A percentile compares a stretch with the other conserved stretches of the same genome.
Conservation (phyloP, 352 stramenopile genomes). For the Phytophthora megakarya region DNA sequence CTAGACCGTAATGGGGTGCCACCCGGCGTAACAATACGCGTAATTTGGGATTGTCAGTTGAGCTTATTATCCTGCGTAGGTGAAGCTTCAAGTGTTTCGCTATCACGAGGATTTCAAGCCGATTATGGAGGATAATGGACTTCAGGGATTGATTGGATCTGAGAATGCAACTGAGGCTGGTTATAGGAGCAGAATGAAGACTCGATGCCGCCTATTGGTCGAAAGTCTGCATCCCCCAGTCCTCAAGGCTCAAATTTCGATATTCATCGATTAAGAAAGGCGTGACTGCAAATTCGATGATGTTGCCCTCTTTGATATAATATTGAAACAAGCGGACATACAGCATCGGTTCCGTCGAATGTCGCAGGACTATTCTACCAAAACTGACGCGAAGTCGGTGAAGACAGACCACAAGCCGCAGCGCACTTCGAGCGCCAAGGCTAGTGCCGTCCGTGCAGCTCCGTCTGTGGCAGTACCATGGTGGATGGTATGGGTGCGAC, state of each 20-base stretch:
- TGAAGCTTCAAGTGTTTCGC: too few species aligned
- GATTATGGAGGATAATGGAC: slow-evolving; percentile 3
- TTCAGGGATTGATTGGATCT: slow-evolving; percentile 4
- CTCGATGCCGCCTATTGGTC: slow-evolving; percentile 1
- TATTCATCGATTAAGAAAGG: too few species aligned
- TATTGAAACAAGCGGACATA: slow-evolving; percentile 7
- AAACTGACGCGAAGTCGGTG: background rate
- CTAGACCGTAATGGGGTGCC: too few species aligned
- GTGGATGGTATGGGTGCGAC: too few species aligned
- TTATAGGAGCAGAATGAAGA: slow-evolving; percentile 3
- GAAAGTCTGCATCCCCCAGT: slow-evolving; percentile 3
- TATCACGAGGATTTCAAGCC: slow-evolving; percentile 7
- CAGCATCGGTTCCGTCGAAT: slow-evolving; percentile 3
- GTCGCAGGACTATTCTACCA: too few species aligned
- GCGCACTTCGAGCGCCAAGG: background rate
- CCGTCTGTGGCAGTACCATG: too few species aligned
- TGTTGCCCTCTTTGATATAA: slow-evolving; percentile 6
- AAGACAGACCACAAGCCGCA: background rate
- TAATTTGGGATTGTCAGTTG: too few species aligned
- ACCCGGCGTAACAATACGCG: too few species aligned
- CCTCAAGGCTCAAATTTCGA: background rate
- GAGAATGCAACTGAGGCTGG: background rate
- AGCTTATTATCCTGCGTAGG: too few species aligned
- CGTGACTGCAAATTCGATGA: too few species aligned
- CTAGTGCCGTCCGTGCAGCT: too few species aligned